Evolutionary conservation across 495 filamentous ascomycete species (phyloP), one percentile per base, ranked within the genome.

Genomic region (Daldinia vernicosa): DNA sequence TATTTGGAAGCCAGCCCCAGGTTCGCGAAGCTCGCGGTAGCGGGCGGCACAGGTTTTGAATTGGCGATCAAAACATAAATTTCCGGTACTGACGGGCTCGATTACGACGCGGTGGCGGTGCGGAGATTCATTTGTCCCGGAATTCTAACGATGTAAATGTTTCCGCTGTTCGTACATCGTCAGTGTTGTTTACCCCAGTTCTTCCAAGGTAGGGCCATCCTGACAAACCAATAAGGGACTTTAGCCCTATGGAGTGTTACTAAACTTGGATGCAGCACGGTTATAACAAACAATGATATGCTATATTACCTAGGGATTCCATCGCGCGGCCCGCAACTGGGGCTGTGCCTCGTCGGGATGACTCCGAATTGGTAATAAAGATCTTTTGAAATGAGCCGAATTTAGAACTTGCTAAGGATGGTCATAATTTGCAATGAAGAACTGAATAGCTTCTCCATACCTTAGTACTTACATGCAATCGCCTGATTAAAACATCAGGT

Each of bases 181-280:
- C 19, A 24, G 43, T 22, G 6, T 24, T 47, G 19, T 15, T 47
- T 47, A 47, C 43, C 43, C 43, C 43, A 12, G 43, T 47, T 47
- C 43, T 24, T 24, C 43, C 24, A 47, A 24, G 11, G 43, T 14
- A 47, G 43, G 43, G 40, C 8, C 9, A 24, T 47, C 2, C 14
- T 5, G 9, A 24, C 11, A 8, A 47, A 7, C 43, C 43, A 47
- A 47, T 47, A 47, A 24, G 19, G 19, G 19, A 1, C 17, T 19
- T 33, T 43, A 50, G 28, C 54, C 39, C 33, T 32, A 17, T 52
- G 15, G 12, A 33, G 8, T 63, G 52, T 17, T 57, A 15, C 66
- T 63, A 63, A 57, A 63, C 51, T 69, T 69, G 52, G 58, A 24
- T 1, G 8, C 12, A 24, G 55, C 63, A 33, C 55, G 63, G 43